A percentile compares a stretch with the other conserved stretches of the same genome.
These are phyloP conservation scores for Panicum miliaceum DNA, from an alignment of 176 grass and related monocot genomes.

Conservation along the genomic window DNA sequence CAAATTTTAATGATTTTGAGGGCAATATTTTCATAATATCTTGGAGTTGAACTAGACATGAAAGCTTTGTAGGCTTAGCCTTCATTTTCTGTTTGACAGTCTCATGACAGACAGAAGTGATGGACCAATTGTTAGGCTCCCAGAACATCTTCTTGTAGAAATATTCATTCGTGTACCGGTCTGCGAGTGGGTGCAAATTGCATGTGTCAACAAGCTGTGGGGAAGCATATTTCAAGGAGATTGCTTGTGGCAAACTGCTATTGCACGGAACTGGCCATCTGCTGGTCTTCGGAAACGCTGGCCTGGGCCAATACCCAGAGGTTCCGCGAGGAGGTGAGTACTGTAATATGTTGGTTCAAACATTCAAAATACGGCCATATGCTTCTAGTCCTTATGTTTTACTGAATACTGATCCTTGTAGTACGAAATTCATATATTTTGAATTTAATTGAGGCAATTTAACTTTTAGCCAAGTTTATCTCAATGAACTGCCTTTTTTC, in stretches of 20 bases:
- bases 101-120: constrained; percentile 65
- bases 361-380: neutral
- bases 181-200: constrained; percentile 69
- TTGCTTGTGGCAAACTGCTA: constrained; percentile 85
- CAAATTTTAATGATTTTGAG: neutral
- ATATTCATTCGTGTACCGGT: constrained; percentile 74
- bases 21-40: neutral
- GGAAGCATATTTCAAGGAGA: constrained; percentile 82
- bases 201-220: constrained; percentile 86
- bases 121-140: constrained; percentile 65
- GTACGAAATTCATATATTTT: constrained; percentile 5
- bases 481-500: neutral
- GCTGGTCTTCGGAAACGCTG: constrained; percentile 72
- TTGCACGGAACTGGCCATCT: constrained; percentile 68
- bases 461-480: neutral
- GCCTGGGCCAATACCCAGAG: constrained; percentile 97
- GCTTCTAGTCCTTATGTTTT: too few species aligned
- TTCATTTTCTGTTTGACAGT: constrained; percentile 45
- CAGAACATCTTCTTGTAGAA: constrained; percentile 90
- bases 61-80: neutral
- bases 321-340: constrained; percentile 82
- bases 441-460: neutral
- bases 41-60: constrained; percentile 5
- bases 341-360: constrained; percentile 19
- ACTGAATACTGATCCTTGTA: neutral